Base-by-base conservation (phyloP, 164 flowering plant species). In the Macadamia integrifolia region DNA sequence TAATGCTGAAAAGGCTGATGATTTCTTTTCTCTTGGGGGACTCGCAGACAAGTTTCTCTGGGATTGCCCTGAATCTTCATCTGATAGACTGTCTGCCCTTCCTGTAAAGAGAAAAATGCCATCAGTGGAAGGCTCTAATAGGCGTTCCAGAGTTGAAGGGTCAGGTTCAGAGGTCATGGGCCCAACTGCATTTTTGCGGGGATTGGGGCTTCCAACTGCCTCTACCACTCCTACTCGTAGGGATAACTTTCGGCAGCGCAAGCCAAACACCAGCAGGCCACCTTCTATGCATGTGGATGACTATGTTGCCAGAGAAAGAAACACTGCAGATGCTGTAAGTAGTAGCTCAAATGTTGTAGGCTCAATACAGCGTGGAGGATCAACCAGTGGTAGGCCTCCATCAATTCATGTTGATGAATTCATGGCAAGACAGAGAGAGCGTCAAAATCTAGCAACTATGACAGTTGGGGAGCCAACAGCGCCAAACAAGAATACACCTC, bases 281-380 rank as follows among this genome's bases (percentile, higher is more conserved):
- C 98, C 99, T 44, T 95, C 99, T 43, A 91, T 92, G 99, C 99
- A 95, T 72, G 99, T 95, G 74, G 99, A 95, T 85, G 99, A 95
- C 70, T 95, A 95, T 82, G 96, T 91, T 82, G 99, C 99, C 9
- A 81, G 98, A 73, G 98, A 95, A 76, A 85, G 99, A 80, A 91
- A 80, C 80, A 23, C 23, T 23, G 85, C 80, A 63, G 99, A 90
- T 75, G 83, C 84, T 68, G 77, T 66, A 23, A 77, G 69, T 75
- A 68, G 74, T 64, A 81, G 80, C 78, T 80, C 96, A 67, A 89
- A 88, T 76, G 62, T 64, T 50, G 87, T 82, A 18, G 89, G 80
- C 76, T 80, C 91, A 42, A 70, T 86, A 44, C 97, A 85, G 71
- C 88, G 97, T 44, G 77, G 84, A 40, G 97, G 94, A 64, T 81